phyloP scores from a whole-genome alignment of 495 filamentous ascomycete genomes.

The Aspergillus affinis region DNA sequence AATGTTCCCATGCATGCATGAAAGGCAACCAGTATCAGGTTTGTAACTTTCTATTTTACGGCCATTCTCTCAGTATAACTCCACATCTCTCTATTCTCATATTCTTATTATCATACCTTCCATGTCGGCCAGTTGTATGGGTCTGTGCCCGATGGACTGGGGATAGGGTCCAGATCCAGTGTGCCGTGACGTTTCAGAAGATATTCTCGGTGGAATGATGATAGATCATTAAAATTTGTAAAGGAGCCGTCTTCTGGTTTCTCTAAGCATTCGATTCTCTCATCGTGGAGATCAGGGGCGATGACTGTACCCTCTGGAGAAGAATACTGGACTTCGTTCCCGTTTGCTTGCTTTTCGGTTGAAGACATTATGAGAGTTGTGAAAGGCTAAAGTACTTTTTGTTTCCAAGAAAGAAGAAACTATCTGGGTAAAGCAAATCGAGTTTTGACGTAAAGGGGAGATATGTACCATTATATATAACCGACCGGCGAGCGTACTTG shows the following conservation, averaged over 20 bases:
- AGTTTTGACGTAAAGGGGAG: not conserved
- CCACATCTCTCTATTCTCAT: not conserved
- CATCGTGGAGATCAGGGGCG: conserved; percentile 1
- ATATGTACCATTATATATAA: not conserved
- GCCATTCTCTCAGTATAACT: not conserved
- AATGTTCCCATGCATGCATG: conserved; percentile 58
- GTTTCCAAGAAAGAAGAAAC: not conserved
- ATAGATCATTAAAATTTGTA: not conserved
- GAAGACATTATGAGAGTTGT: not conserved
- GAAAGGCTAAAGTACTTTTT: too few relatives aligned
- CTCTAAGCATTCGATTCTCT: conserved; percentile 4
- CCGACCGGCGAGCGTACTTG: too few relatives aligned
- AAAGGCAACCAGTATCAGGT: conserved; percentile 54
- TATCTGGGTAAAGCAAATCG: not conserved
- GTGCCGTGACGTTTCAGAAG: conserved; percentile 28
- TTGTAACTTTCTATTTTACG: conserved; percentile 48
- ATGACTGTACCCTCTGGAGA: not conserved
- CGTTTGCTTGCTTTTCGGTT: not conserved
- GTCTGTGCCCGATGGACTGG: conserved; percentile 44
- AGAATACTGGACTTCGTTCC: not conserved
- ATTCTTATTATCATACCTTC: conserved; percentile 23
- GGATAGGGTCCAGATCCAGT: conserved; percentile 51
- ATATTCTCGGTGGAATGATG: conserved; percentile 9
- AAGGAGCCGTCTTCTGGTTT: conserved; percentile 4
- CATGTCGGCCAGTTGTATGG: conserved; percentile 55